Conservation (phyloP, 192 early-diverging fungal species). For the Oehlia diaphana region DNA sequence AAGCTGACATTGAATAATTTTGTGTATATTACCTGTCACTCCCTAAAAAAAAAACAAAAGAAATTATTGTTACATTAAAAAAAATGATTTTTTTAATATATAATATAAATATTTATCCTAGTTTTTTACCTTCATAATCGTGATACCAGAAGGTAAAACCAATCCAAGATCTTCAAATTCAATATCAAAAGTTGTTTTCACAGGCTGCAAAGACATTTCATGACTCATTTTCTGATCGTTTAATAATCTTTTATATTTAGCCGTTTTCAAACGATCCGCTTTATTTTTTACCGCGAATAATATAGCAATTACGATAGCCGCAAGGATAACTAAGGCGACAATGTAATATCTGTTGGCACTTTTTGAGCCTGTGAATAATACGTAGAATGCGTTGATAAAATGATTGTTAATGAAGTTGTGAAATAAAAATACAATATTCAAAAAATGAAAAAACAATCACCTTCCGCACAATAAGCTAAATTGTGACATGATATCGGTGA, state of each 20-base stretch:
- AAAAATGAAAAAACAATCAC: not conserved
- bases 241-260: slow-evolving; percentile 29
- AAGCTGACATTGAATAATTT: no score
- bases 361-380: slow-evolving; percentile 23
- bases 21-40: slow-evolving; percentile 47
- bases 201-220: slow-evolving; percentile 35
- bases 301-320: slow-evolving; percentile 31
- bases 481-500: slow-evolving; percentile 32
- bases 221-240: not conserved
- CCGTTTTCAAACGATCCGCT: slow-evolving; percentile 25
- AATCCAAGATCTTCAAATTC: slow-evolving; percentile 45
- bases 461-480: slow-evolving; percentile 35
- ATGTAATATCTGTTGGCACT: slow-evolving; percentile 36
- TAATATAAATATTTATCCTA: not conserved
- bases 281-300: slow-evolving; percentile 37
- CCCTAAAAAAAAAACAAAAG: slow-evolving; percentile 28
- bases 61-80: not conserved
- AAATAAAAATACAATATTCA: not conserved
- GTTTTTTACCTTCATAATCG: slow-evolving; percentile 52
- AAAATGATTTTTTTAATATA: not conserved
- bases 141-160: slow-evolving; percentile 40
- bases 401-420: not conserved
- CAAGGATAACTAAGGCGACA: slow-evolving; percentile 30
- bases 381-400: not conserved
- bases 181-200: slow-evolving; percentile 56